Base-by-base conservation (phyloP, 192 early-diverging fungal species). In the Backusella luteola region DNA sequence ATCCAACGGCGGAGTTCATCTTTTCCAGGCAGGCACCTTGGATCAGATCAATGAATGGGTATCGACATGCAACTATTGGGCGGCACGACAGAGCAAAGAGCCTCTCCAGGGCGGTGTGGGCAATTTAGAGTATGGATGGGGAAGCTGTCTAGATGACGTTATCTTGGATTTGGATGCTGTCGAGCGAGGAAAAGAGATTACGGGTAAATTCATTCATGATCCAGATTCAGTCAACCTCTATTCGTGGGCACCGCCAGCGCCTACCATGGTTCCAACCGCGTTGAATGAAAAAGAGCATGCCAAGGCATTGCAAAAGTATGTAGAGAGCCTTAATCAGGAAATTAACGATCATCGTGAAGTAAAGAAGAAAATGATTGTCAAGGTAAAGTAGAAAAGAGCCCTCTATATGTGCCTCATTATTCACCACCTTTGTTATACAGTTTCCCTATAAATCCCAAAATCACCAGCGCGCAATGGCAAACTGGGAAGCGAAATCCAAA, bases 51-150 rank as follows among this genome's bases (percentile, higher is more conserved):
- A 89, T 35, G 91, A 90, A 70, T 99, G 97, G 97, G 93, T 94
- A 0, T 79, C 89, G 0, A 93, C 92, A 8, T 94, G 96, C 75
- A 99, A 98, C 83, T 95, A 93, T 77, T 99, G 96, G 96, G 96
- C 96, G 2, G 95, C 96, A 21, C 81, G 96, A 35, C 91, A 90
- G 53, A 95, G 93, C 71, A 96, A 94, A 81, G 96, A 96, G 76
- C 97, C 97, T 1, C 81, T 98, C 79, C 79, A 87, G 8, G 96
- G 97, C 49, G 94, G 93, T 42, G 91, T 95, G 3, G 91, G 93
- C 69, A 98, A 94, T 73, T 90, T 93, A 84, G 97, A 99, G 75
- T 97, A 95, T 76, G 97, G 97, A 4, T 99, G 97, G 97, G 90
- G 91, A 67, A 73, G 80, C 38, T 84, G 83, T 17, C 52, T 90